Evolutionary conservation across 1,284 basidiomycete genomes (phyloP), one percentile per base, ranked within the genome.

Genomic region (Uromyces viciae-fabae): DNA sequence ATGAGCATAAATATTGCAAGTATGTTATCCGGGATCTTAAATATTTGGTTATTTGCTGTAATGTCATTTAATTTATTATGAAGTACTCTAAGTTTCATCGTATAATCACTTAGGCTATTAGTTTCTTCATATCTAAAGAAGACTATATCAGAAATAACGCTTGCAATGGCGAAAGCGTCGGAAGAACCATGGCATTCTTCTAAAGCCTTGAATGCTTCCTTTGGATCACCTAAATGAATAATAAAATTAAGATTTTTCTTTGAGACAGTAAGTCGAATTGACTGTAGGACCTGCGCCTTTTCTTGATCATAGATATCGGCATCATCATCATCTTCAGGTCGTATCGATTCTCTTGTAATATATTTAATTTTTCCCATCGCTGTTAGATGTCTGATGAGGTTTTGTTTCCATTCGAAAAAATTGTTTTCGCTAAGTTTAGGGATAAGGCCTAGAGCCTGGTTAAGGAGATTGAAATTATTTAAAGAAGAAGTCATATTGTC

Each of bases 51-150:
- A 33, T 60, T 33, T 31, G 14, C 28, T 8, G 58, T 60, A 25
- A 60, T 60, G 15, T 60, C 58, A n/a, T 60, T 60, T 25, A 60
- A 33, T 60, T 31, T 60, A 33, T 60, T 60, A n/a, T 60, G 25
- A 19, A 60, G 58, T 31, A 31, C 58, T 31, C 19, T 19, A 8
- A 28, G 28, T 60, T 31, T 11, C 5, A 33, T 8, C 3, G 36
- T 31, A 19, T 28, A 60, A 33, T 60, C 58, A 31, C 7, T 31
- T 5, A 60, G 28, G 36, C 28, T 31, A 33, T 25, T 31, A 8
- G 58, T 60, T 11, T 60, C 19, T 31, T 60, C 58, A 31, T 31
- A 60, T 19, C 19, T 19, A 14, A 60, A n/a, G 28, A 5, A 19
- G 5, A 60, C 28, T 8, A 60, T 60, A 31, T 60, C 58, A 5